Conservation (phyloP, 192 early-diverging fungal genomes). For the Rhizophagus sp. region DNA sequence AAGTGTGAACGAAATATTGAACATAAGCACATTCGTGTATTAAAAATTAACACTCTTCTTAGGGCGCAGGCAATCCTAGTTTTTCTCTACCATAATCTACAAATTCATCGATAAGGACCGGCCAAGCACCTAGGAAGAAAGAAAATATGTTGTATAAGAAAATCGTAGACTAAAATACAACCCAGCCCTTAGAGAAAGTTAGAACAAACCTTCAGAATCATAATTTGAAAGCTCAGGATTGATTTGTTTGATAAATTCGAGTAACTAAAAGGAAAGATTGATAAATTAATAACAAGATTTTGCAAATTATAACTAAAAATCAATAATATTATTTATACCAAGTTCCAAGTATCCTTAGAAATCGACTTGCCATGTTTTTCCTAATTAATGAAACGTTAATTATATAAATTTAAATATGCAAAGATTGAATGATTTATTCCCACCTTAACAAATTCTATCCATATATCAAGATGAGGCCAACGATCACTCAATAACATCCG, state of each 20-base stretch:
- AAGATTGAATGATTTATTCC: neutral
- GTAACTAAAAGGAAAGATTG: conserved; percentile 49
- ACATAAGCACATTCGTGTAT: neutral
- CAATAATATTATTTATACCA: conserved; percentile 47
- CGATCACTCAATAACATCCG: conserved; percentile 59
- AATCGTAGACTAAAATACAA: neutral
- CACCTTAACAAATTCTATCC: conserved; percentile 67
- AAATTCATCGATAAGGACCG: conserved; percentile 75
- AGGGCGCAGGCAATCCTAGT: neutral
- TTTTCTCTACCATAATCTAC: conserved; percentile 24
- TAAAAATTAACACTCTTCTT: neutral
- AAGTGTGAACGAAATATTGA: neutral
- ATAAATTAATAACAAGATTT: neutral
- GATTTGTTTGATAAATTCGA: conserved; percentile 71
- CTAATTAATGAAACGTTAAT: conserved; percentile 32
- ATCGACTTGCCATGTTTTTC: conserved; percentile 77
- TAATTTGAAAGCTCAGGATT: conserved; percentile 64
- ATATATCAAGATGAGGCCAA: conserved; percentile 66
- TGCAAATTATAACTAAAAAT: neutral
- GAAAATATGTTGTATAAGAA: neutral
- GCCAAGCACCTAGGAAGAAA: conserved; percentile 68
- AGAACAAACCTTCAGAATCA: conserved; percentile 60
- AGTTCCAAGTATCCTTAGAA: conserved; percentile 82
- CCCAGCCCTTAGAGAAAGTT: neutral
- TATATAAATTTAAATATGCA: neutral